phyloP scores from a whole-genome alignment of 257 asterid species.

The Nicotiana attenuata region DNA sequence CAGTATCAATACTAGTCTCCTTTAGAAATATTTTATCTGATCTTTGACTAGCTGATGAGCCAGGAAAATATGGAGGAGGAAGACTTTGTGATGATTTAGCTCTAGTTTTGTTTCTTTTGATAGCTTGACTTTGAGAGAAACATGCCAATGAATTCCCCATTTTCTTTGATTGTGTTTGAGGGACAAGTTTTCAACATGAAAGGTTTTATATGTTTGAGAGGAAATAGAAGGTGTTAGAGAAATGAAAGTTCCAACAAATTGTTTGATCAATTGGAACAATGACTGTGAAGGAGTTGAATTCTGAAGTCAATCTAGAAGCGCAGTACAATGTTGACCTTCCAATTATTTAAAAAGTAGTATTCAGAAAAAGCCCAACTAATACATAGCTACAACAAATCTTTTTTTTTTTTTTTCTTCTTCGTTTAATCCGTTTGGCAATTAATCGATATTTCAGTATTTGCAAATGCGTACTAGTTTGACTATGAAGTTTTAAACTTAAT shows the following conservation, averaged over 20 bases:
- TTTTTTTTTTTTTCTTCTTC: too few relatives aligned
- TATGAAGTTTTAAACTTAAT: too few relatives aligned
- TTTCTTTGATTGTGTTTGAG: not conserved
- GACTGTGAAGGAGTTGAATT: not conserved
- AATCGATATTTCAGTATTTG: too few relatives aligned
- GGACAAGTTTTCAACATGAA: not conserved
- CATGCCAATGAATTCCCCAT: slow-evolving; percentile 52
- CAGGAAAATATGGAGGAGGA: slow-evolving; percentile 38
- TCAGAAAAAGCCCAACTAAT: too few relatives aligned
- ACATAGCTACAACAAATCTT: too few relatives aligned
- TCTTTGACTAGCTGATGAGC: slow-evolving; percentile 17
- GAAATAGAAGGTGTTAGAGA: not conserved
- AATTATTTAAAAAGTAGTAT: not conserved
- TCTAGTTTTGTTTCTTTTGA: not conserved
- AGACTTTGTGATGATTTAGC: slow-evolving; percentile 20
- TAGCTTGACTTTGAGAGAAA: slow-evolving; percentile 26
- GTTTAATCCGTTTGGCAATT: too few relatives aligned
- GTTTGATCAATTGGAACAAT: not conserved
- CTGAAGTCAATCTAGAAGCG: not conserved
- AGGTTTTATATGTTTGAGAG: not conserved
- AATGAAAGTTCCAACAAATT: not conserved
- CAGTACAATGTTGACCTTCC: not conserved
- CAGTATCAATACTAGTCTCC: slow-evolving; percentile 27
- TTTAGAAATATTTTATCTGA: slow-evolving; percentile 26
- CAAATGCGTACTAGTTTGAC: too few relatives aligned